A percentile compares a stretch with the other conserved stretches of the same genome.
phyloP scores from a whole-genome alignment of 768 basidiomycete species.

The Tylopilus vinaceipallidus region DNA sequence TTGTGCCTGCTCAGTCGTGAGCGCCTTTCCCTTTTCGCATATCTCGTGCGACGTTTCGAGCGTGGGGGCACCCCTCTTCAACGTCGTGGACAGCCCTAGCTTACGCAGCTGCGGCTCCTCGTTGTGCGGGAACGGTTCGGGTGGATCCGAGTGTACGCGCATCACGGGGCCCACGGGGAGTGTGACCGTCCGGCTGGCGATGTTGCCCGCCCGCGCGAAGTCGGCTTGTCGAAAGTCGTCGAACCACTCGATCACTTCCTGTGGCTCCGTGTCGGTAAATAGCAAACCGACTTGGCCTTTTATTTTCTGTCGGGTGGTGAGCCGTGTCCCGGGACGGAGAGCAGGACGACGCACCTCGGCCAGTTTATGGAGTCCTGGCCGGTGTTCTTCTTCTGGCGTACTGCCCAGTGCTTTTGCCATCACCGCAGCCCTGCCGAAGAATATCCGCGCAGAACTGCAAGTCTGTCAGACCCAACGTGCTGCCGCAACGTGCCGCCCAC shows the following conservation, averaged over 20 bases:
- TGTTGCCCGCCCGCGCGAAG: constrained; percentile 87
- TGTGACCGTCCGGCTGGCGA: constrained; percentile 67
- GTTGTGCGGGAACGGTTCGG: constrained; percentile 92
- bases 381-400: constrained; percentile 84
- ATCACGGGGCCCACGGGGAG: constrained; percentile 86
- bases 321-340: background rate
- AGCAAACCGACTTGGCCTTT: constrained; percentile 93
- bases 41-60: constrained; percentile 76
- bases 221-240: constrained; percentile 84
- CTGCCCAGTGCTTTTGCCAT: constrained; percentile 96
- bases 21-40: constrained; percentile 75
- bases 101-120: constrained; percentile 96
- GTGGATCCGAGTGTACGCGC: constrained; percentile 73
- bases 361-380: constrained; percentile 72
- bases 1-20: constrained; percentile 88
- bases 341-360: constrained; percentile 59
- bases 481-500: constrained; percentile 24
- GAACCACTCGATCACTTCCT: constrained; percentile 95
- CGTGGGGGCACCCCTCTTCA: constrained; percentile 87
- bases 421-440: constrained; percentile 82
- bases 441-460: constrained; percentile 70
- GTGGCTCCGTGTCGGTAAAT: constrained; percentile 87
- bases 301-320: constrained; percentile 60
- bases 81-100: constrained; percentile 80
- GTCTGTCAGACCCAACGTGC: constrained; percentile 4